phyloP scores from a whole-genome alignment of 371 early-diverging fungal species.

The Fennellomyces sp. region DNA sequence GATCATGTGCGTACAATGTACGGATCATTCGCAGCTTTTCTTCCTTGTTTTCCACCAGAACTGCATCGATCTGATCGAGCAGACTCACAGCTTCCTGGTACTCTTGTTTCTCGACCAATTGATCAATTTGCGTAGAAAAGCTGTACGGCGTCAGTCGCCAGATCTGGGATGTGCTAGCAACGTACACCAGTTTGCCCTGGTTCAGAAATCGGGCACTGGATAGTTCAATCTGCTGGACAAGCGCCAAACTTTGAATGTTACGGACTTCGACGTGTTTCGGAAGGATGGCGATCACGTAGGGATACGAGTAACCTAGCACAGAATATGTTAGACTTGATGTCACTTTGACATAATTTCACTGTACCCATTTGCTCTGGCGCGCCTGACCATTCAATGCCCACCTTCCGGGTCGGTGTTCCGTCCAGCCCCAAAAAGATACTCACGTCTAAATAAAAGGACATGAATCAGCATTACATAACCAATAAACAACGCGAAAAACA shows the following conservation, averaged over 20 bases:
- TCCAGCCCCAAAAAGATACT: conserved; percentile 75
- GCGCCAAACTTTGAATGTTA: conserved; percentile 79
- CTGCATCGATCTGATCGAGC: conserved; percentile 86
- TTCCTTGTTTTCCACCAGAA: conserved; percentile 79
- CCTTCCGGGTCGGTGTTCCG: conserved; percentile 67
- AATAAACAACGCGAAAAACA: conserved; percentile 15
- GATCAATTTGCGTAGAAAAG: conserved; percentile 87
- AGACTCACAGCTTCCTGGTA: conserved; percentile 88
- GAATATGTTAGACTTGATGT: not conserved
- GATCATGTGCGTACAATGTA: conserved; percentile 83
- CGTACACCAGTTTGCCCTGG: conserved; percentile 77
- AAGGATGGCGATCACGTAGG: conserved; percentile 77
- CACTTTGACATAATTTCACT: not conserved
- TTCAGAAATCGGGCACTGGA: conserved; percentile 62
- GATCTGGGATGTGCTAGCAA: conserved; percentile 76
- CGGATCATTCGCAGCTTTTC: conserved; percentile 68
- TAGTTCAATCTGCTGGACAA: conserved; percentile 80
- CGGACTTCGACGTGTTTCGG: conserved; percentile 81
- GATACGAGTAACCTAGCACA: conserved; percentile 65
- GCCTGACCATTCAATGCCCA: conserved; percentile 78
- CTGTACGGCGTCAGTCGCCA: conserved; percentile 88
- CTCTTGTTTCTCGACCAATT: conserved; percentile 74
- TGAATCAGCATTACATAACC: not conserved
- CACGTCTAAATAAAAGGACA: conserved; percentile 41
- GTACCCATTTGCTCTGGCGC: conserved; percentile 71